Conservation (phyloP, 345 rosid species). For the Bruguiera parviflora region DNA sequence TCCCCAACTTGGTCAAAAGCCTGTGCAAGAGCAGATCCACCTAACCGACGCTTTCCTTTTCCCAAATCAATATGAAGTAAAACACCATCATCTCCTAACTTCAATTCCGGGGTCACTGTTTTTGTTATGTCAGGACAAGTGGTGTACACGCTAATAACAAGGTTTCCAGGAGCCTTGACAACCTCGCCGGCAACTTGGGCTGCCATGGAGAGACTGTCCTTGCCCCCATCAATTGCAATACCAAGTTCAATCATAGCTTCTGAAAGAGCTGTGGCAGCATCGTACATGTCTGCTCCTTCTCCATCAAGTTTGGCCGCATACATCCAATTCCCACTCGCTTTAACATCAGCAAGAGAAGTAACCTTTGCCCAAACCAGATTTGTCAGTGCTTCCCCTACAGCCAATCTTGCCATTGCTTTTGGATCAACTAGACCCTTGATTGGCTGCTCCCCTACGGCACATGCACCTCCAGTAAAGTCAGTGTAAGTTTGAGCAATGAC, state of each 20-base stretch:
- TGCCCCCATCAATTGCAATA: constrained; percentile 95
- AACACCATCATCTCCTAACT: constrained; percentile 66
- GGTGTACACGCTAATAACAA: constrained; percentile 80
- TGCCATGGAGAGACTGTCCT: constrained; percentile 95
- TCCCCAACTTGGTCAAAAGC: constrained; percentile 78
- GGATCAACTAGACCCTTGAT: constrained; percentile 82
- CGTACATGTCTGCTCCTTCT: constrained; percentile 95
- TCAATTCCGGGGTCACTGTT: constrained; percentile 85
- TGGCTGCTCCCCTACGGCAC: constrained; percentile 92
- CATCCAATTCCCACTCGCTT: constrained; percentile 98
- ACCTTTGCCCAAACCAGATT: constrained; percentile 94
- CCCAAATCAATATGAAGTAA: constrained; percentile 80
- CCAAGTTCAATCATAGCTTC: constrained; percentile 93
- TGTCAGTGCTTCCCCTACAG: constrained; percentile 89
- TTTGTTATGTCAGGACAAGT: constrained; percentile 88
- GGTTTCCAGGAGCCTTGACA: constrained; percentile 95
- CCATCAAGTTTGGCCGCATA: constrained; percentile 96
- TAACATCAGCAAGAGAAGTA: constrained; percentile 83
- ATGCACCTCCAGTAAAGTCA: constrained; percentile 79
- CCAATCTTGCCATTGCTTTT: constrained; percentile 94
- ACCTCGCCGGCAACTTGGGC: constrained; percentile 75
- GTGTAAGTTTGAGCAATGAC: constrained; percentile 87
- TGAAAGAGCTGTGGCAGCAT: constrained; percentile 75
- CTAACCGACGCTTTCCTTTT: constrained; percentile 75
- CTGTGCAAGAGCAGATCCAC: constrained; percentile 92